These are phyloP conservation scores for Penicillium sp. DNA, from an alignment of 2,329 filamentous ascomycete species.

Conservation along the genomic window DNA sequence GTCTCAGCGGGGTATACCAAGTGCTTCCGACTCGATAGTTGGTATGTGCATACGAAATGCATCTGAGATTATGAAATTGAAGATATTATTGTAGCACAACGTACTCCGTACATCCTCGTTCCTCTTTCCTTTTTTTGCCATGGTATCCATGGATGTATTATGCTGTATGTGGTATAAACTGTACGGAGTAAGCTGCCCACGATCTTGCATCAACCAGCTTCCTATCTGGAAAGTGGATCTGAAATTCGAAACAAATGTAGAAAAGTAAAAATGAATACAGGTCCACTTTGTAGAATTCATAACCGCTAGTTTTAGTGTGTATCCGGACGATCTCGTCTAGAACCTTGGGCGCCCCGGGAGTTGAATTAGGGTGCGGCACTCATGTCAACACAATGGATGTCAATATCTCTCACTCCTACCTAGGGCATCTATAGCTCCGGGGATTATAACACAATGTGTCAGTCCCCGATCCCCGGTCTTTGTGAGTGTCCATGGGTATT, in stretches of 20 bases:
- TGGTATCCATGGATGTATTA: too few species aligned
- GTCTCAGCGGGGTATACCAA: slow-evolving; percentile 7
- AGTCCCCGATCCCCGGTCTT: background rate
- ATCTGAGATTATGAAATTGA: background rate
- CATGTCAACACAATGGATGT: too few species aligned
- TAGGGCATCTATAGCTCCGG: too few species aligned
- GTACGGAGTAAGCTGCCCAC: background rate
- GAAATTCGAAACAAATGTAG: slow-evolving; percentile 2
- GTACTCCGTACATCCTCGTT: background rate
- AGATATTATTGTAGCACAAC: background rate
- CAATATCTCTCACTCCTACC: too few species aligned
- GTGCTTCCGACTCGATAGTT: background rate
- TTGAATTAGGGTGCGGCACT: background rate
- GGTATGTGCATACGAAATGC: slow-evolving; percentile 5
- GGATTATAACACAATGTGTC: too few species aligned
- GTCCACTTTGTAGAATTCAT: background rate
- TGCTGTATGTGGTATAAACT: background rate
- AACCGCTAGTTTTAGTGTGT: background rate
- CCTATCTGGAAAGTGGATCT: slow-evolving; percentile 7
- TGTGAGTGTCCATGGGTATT: too few species aligned
- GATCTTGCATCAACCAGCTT: slow-evolving; percentile 1
- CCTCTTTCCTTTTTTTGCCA: background rate
- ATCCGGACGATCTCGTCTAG: slow-evolving; percentile 12
- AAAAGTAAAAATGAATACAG: background rate
- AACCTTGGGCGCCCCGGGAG: background rate